Conservation (phyloP, 176 grass and related monocot species). For the Rhipidocladum racemiflorum region DNA sequence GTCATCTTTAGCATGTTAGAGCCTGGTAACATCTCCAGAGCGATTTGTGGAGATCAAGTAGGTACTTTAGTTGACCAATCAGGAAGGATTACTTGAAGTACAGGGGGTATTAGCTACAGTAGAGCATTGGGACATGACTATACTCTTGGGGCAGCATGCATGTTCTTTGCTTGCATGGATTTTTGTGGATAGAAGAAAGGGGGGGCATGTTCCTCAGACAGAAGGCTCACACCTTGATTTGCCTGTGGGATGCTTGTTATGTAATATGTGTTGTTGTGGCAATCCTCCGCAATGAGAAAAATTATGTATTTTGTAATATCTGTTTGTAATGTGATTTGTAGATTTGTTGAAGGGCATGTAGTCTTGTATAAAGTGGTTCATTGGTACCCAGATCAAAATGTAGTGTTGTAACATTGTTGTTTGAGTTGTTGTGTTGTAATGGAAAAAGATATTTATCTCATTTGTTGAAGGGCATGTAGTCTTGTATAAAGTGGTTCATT, state of each 20-base stretch:
- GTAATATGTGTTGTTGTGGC: constrained; percentile 31
- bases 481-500: constrained; percentile 29
- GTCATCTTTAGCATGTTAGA: constrained; percentile 91
- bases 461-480: constrained; percentile 14
- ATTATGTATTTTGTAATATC: constrained; percentile 19
- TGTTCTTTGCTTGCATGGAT: constrained; percentile 14
- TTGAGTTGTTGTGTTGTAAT: too few relatives aligned
- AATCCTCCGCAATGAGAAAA: background rate
- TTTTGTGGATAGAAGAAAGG: background rate
- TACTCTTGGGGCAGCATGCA: constrained; percentile 3
- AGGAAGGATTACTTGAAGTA: constrained; percentile 61
- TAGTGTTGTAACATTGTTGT: constrained; percentile 38
- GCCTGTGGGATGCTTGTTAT: constrained; percentile 15
- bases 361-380: constrained; percentile 32
- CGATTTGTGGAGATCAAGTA: constrained; percentile 80
- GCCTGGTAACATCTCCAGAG: constrained; percentile 79
- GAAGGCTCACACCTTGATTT: constrained; percentile 20
- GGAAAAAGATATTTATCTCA: too few relatives aligned
- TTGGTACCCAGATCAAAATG: constrained; percentile 22
- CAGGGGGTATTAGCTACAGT: background rate
- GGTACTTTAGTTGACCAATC: constrained; percentile 86
- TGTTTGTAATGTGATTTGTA: constrained; percentile 37
- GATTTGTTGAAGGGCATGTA: constrained; percentile 20
- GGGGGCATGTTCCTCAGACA: background rate
- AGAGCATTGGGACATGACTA: constrained; percentile 7